Base-by-base conservation (phyloP, 352 stramenopile species). In the Saprolegnia parasitica region DNA sequence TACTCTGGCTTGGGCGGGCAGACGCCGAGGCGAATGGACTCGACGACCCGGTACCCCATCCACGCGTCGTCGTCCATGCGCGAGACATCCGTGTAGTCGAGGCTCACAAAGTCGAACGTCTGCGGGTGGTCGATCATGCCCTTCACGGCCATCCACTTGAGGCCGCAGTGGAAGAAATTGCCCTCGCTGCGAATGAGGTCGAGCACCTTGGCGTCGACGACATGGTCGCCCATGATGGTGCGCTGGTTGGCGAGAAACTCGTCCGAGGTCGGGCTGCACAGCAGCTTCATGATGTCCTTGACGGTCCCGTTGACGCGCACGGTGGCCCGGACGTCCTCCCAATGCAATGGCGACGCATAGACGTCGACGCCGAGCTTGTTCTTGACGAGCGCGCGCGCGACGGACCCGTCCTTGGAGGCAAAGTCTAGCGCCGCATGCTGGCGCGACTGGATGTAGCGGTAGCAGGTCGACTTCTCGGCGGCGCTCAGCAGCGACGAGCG, bases 71-170 rank as follows among this genome's bases (percentile, higher is more conserved):
- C 74, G 10, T 73, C 62, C 42, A 81, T 89, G n/a, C 80, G 81
- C 42, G 77, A 79, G 15, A 92, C 84, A 55, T 92, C 84, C 20
- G 86, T 92, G 75, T 94, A 94, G 76, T 94, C 86, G 37, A 94
- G 73, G 49, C 88, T 91, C 3, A 94, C 86, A 61, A 94, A 75
- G 47, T 94, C 86, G 13, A 94, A 65, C 4, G 80, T 74, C 4
- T 37, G 9, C 4, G 63, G 63, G n/a, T 70, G 63, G 23, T 70
- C 45, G 4, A 72, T 73, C 21, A 81, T 67, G 6, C 81, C 84
- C 76, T 90, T 91, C 8, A 94, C 81, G 20, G 81, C 86, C 63
- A 89, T 71, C 68, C 90, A 91, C 73, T 94, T 94, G 64, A 94
- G 81, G 8, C 81, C 86, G 66, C 84, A 92, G 63, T 94, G 86